Evolutionary conservation across 1,139 yeast species (phyloP), one percentile per base, ranked within the genome.

Genomic region (Candida buenavistaensis): DNA sequence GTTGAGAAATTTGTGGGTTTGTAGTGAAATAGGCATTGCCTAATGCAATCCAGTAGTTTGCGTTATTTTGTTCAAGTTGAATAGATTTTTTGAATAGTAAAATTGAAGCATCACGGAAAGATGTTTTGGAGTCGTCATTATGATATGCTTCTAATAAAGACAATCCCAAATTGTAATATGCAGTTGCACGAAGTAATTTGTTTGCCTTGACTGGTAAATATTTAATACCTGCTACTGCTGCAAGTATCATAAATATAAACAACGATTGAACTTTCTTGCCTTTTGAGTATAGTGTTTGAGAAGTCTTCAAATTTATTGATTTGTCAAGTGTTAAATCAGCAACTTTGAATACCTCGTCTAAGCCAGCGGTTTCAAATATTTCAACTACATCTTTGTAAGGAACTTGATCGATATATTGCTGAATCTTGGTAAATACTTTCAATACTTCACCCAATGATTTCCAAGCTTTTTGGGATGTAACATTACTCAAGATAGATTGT

Each of bases 1-100:
- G 98, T 55, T 92, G 99, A 0, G 97, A 71, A 6, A 88, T 84
- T 35, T 75, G 74, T 0, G 92, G 82, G 47, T 80, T 83, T 4
- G 66, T 56, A 2, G 77, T 62, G 31, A 81, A 70, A 33, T 68
- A 69, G 0, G 87, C 81, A 44, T 83, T 74, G 9, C 97, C 98
- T 26, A 90, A 68, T 0, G 86, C 82, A 33, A 79, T 70, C 99
- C 99, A 92, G 40, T 80, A 80, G 21, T 75, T 79, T 1, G 84
- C 67, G 44, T 83, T 84, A 40, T 72, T 75, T 3, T 81, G 73
- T 52, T 90, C 96, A 13, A 80, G 59, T 38, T 75, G 78, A 36
- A 90, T 79, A 0, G 96, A 82, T 32, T 68, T 72, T 47, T 85
- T 84, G 43, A 86, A 66, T 6, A 72, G 60, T 14, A 57, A 63